These are phyloP conservation scores for Arthroderma sp. DNA, from an alignment of 2,329 filamentous ascomycete species.

Conservation along the genomic window DNA sequence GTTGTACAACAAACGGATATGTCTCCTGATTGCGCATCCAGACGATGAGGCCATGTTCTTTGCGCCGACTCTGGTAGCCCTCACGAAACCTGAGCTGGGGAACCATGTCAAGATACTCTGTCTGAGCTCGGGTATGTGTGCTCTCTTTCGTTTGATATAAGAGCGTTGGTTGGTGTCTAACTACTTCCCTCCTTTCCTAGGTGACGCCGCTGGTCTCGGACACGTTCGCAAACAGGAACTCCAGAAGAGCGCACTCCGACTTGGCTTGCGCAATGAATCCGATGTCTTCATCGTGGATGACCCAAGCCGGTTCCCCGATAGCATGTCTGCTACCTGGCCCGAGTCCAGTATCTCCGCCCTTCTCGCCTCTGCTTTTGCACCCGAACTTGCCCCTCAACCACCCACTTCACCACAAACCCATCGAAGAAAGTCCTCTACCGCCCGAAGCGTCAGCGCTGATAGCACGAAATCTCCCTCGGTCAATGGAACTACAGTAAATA, in stretches of 20 bases:
- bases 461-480: conserved; percentile 8
- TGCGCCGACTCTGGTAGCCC: conserved; percentile 71
- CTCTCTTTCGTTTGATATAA: background rate
- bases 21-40: conserved; percentile 87
- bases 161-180: background rate
- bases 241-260: conserved; percentile 60
- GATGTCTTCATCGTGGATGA: conserved; percentile 81
- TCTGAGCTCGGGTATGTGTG: conserved; percentile 59
- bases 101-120: conserved; percentile 95
- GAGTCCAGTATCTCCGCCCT: conserved; percentile 56
- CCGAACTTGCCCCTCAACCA: conserved; percentile 25
- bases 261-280: conserved; percentile 62
- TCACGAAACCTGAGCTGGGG: conserved; percentile 64
- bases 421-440: conserved; percentile 27
- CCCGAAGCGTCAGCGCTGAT: conserved; percentile 17
- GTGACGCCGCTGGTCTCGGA: conserved; percentile 77
- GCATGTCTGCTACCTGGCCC: conserved; percentile 72
- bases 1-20: conserved; percentile 72
- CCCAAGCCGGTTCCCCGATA: conserved; percentile 67
- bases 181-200: conserved; percentile 29
- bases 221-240: conserved; percentile 73
- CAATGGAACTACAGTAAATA: conserved; percentile 3
- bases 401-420: conserved; percentile 20
- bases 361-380: conserved; percentile 61
- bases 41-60: conserved; percentile 99